phyloP scores from a whole-genome alignment of 2,329 filamentous ascomycete species.

The Colletotrichum costaricense region DNA sequence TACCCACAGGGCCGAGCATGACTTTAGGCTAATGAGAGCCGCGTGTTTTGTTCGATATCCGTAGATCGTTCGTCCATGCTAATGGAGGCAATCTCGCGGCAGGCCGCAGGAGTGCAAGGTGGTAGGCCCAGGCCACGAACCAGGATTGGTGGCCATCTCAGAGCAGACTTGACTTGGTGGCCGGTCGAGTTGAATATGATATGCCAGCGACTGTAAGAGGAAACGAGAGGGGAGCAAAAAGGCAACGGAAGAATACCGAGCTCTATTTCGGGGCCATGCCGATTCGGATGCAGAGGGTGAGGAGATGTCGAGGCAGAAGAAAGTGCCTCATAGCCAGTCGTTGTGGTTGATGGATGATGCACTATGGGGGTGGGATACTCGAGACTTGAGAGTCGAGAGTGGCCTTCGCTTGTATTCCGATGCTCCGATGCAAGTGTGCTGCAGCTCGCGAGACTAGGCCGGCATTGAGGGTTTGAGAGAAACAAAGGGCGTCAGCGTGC shows the following conservation, averaged over 20 bases:
- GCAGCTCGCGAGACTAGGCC: conserved; percentile 17
- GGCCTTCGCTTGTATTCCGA: not conserved
- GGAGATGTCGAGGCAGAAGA: not conserved
- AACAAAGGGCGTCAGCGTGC: conserved; percentile 14
- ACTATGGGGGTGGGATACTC: not conserved
- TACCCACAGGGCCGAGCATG: not conserved
- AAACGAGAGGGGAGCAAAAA: not conserved
- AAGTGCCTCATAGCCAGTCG: not conserved
- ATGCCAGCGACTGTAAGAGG: not conserved
- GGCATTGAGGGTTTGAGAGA: conserved; percentile 5
- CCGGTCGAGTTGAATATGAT: not conserved
- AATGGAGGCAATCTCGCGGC: not conserved
- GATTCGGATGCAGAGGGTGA: not conserved
- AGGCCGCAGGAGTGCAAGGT: not conserved
- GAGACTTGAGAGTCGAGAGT: not conserved
- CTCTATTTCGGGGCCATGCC: not conserved
- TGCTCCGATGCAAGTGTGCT: conserved; percentile 17
- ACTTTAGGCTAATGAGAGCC: conserved; percentile 32
- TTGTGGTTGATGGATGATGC: not conserved
- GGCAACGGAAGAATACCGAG: conserved; percentile 22
- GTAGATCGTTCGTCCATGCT: not conserved
- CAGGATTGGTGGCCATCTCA: not conserved
- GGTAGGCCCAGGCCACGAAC: not conserved
- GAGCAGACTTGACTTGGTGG: not conserved
- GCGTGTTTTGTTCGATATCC: not conserved